These are phyloP conservation scores for Batkoa obscura DNA, from an alignment of 371 early-diverging fungal genomes.

Conservation along the genomic window DNA sequence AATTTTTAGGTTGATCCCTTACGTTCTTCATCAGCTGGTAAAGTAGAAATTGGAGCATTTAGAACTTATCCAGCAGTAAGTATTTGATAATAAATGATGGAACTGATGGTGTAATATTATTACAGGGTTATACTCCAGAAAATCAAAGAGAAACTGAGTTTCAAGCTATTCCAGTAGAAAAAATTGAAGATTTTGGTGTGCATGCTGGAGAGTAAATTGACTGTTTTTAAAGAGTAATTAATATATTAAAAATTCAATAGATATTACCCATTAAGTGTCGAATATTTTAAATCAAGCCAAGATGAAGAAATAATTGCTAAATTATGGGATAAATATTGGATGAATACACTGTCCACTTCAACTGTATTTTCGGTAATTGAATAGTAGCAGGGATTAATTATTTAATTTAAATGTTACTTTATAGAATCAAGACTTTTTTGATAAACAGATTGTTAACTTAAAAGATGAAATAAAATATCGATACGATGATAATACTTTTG, in stretches of 20 bases:
- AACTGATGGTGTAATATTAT: not conserved
- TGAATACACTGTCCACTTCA: conserved; percentile 78
- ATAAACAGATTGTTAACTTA: no score
- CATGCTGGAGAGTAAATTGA: conserved; percentile 56
- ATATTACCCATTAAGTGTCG: conserved; percentile 81
- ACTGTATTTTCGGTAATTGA: conserved; percentile 56
- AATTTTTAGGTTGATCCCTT: conserved; percentile 76
- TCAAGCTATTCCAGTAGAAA: conserved; percentile 73
- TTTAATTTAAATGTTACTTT: no score
- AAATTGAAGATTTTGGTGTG: conserved; percentile 95
- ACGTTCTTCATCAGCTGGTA: conserved; percentile 87
- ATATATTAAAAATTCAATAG: conserved; percentile 10
- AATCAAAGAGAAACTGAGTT: conserved; percentile 54
- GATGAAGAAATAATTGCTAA: conserved; percentile 72
- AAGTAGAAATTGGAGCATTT: conserved; percentile 95
- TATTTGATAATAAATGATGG: not conserved
- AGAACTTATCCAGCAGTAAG: conserved; percentile 62
- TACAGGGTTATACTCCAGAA: conserved; percentile 51
- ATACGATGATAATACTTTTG: no score
- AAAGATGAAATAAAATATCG: no score
- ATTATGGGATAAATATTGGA: conserved; percentile 95
- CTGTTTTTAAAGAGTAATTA: not conserved
- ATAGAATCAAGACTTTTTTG: no score
- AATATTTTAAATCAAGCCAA: conserved; percentile 80
- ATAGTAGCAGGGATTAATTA: no score